These are phyloP conservation scores for Bruguiera parviflora DNA, from an alignment of 345 rosid species.

Conservation along the genomic window DNA sequence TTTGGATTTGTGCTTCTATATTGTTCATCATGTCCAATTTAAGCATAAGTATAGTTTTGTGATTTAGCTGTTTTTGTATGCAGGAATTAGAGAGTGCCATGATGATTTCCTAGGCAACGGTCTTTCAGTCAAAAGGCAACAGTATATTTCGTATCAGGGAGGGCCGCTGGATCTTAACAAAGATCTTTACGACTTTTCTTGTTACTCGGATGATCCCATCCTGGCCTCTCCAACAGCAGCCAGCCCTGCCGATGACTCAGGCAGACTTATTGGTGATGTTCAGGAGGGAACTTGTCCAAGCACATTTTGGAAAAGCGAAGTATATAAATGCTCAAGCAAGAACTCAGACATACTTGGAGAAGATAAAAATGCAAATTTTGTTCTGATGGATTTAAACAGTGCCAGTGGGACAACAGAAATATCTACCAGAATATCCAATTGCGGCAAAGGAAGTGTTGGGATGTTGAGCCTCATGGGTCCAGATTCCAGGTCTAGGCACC, in stretches of 20 bases:
- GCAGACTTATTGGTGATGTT: slow-evolving; percentile 9
- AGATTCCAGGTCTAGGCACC: slow-evolving; percentile 15
- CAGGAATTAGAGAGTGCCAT: slow-evolving; percentile 24
- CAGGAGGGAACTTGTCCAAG: slow-evolving; percentile 17
- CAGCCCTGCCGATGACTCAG: slow-evolving; percentile 16
- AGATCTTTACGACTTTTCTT: slow-evolving; percentile 33
- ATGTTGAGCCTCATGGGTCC: slow-evolving; percentile 1
- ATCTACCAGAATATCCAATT: slow-evolving; percentile 3
- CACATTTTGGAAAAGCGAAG: slow-evolving; percentile 5
- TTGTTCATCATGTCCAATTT: slow-evolving; percentile 11
- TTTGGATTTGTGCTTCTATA: no score
- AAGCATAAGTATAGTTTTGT: not conserved
- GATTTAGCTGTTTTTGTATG: slow-evolving; percentile 12
- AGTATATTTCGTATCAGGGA: slow-evolving; percentile 15
- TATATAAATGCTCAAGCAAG: not conserved
- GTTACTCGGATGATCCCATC: slow-evolving; percentile 21
- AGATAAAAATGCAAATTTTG: slow-evolving; percentile 11
- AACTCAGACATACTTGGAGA: slow-evolving; percentile 5
- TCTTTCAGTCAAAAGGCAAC: slow-evolving; percentile 16
- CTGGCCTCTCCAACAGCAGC: slow-evolving; percentile 18
- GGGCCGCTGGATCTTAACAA: slow-evolving; percentile 40
- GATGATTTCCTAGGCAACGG: slow-evolving; percentile 7
- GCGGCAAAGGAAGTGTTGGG: not conserved
- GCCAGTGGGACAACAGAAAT: slow-evolving; percentile 4
- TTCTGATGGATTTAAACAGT: slow-evolving; percentile 9